Evolutionary conservation across 768 basidiomycete genomes (phyloP), one percentile per base, ranked within the genome.

Genomic region (Grammothele lineata): DNA sequence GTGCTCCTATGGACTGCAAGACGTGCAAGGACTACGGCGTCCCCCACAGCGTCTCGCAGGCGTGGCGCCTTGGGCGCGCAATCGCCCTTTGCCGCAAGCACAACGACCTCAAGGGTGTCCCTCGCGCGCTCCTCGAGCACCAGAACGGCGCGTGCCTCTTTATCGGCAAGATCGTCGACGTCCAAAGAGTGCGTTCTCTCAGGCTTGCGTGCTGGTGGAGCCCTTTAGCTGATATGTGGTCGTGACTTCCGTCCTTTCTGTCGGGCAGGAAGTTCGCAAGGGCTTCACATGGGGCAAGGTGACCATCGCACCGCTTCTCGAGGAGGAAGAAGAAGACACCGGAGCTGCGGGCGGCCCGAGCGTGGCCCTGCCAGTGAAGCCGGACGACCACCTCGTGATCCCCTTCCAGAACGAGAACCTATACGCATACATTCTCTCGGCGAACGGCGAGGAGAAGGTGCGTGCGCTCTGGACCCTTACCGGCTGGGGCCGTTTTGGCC

Each of bases 331-430:
- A 39, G 66, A 62, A 42, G 61, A 61, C 26, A 38, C 21, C 25
- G 21, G 24, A 11, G 2, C 25, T 14, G 25, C 30, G 26, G 33
- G 43, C 37, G 47, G 42, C 21, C 55, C 62, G 27, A 37, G 39
- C 15, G 33, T 37, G 37, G 42, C 37, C 5, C n/a, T 57, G 12
- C 61, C 37, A 38, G 58, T 12, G 61, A 63, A 34, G 65, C 22
- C 51, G 5, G 59, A 64, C 36, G 55, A 63, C 47, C 53, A 61
- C 3, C 59, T 82, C 41, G 54, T 68, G 10, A 75, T 83, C 47
- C 78, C 80, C 11, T 83, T 83, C 67, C 77, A 81, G 63, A 81
- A 81, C 56, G 81, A 81, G 55, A 80, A 81, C 60, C 57, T 81
- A 14, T 74, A 70, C 33, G 79, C 76, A 7, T 72, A 74, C 50